Percentiles rank a stretch among this genome's conserved stretches.
These are phyloP conservation scores for Magnolia changhungtana DNA, from an alignment of 164 flowering plant species.

Conservation along the genomic window DNA sequence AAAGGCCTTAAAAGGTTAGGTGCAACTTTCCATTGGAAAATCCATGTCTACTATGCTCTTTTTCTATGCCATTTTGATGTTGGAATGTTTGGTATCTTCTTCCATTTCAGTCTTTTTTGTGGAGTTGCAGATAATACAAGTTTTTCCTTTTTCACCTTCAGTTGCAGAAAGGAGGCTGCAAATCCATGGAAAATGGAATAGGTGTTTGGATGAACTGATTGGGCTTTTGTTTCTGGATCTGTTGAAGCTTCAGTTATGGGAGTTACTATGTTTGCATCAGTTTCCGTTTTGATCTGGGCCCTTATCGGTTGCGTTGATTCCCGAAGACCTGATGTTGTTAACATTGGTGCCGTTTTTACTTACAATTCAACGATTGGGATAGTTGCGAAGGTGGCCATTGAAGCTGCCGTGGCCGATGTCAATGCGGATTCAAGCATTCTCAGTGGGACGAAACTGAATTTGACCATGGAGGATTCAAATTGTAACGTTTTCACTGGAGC, in stretches of 20 bases:
- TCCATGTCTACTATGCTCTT: not conserved
- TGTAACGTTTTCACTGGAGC: slow-evolving; percentile 71
- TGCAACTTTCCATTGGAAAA: not conserved
- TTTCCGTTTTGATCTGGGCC: slow-evolving; percentile 27
- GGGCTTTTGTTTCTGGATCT: not conserved
- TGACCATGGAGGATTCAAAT: slow-evolving; percentile 38
- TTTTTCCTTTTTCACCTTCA: not conserved
- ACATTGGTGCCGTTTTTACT: slow-evolving; percentile 68
- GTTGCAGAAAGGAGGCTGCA: not conserved
- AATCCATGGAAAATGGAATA: not conserved
- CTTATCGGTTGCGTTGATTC: slow-evolving; percentile 26
- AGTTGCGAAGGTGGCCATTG: slow-evolving; percentile 59
- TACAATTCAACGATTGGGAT: slow-evolving; percentile 73
- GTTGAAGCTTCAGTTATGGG: slow-evolving; percentile 15
- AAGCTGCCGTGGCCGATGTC: slow-evolving; percentile 58
- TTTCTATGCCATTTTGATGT: not conserved
- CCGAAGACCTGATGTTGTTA: slow-evolving; percentile 44
- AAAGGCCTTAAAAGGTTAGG: not conserved
- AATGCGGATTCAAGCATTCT: slow-evolving; percentile 56
- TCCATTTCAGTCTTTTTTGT: not conserved
- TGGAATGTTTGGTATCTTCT: not conserved
- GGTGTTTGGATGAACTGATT: slow-evolving; percentile 8
- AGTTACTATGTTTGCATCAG: slow-evolving; percentile 5
- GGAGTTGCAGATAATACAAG: slow-evolving; percentile 3
- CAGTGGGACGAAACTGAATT: slow-evolving; percentile 45